Percentiles rank a stretch among this genome's conserved stretches.
Conservation (phyloP, 805 yeast genomes). For the Wickerhamiella domercqiae region DNA sequence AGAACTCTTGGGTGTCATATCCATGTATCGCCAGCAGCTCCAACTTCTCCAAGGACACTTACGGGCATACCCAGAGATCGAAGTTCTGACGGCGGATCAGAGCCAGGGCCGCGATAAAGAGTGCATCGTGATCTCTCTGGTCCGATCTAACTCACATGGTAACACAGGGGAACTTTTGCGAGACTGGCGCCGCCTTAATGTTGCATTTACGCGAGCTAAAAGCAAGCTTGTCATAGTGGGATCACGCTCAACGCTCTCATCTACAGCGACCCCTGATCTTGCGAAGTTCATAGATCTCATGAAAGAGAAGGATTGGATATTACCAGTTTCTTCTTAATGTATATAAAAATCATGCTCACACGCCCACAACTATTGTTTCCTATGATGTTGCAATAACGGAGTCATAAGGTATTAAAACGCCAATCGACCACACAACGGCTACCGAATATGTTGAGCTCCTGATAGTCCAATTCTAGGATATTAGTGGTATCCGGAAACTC, state of each 20-base stretch:
- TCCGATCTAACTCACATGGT: slow-evolving; percentile 54
- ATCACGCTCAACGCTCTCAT: slow-evolving; percentile 42
- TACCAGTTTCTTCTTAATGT: not conserved
- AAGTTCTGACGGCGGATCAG: slow-evolving; percentile 83
- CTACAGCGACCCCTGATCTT: not conserved
- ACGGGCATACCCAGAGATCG: slow-evolving; percentile 33
- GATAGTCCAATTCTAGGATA: no score
- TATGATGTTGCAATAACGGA: no score
- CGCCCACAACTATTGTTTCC: no score
- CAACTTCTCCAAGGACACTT: slow-evolving; percentile 28
- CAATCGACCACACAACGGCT: no score
- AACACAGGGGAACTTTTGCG: slow-evolving; percentile 62
- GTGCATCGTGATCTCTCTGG: slow-evolving; percentile 78
- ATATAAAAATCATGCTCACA: no score
- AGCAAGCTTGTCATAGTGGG: slow-evolving; percentile 76
- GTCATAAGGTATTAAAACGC: no score
- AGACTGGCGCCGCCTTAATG: slow-evolving; percentile 89
- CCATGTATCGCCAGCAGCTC: slow-evolving; percentile 75
- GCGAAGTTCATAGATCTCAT: not conserved
- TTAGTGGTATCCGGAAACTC: no score
- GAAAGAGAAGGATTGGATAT: not conserved
- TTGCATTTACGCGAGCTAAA: slow-evolving; percentile 83
- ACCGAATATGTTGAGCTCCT: no score
- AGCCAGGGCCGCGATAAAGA: slow-evolving; percentile 95
- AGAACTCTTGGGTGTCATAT: slow-evolving; percentile 62